Conservation (phyloP, 345 rosid genomes). For the Linum tenue region DNA sequence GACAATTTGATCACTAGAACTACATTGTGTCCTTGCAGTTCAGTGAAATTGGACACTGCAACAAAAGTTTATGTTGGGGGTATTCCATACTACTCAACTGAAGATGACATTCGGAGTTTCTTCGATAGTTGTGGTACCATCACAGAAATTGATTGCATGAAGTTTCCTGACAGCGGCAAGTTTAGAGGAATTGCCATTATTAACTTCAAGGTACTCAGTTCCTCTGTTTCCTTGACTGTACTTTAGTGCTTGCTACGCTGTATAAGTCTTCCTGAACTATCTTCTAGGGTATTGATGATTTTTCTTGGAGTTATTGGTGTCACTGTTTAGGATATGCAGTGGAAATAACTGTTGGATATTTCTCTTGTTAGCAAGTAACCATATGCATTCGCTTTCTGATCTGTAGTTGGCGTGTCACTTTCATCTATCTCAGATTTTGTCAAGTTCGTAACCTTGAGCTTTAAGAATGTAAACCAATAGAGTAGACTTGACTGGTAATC, state of each 20-base stretch:
- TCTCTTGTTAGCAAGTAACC: background rate
- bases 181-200: conserved; percentile 89
- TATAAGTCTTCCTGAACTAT: background rate
- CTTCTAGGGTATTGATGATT: background rate
- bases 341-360: too few relatives aligned
- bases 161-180: conserved; percentile 75
- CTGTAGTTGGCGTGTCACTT: background rate
- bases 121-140: conserved; percentile 78
- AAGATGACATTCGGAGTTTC: conserved; percentile 77
- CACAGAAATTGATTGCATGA: conserved; percentile 69
- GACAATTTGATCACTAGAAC: too few relatives aligned
- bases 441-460: background rate
- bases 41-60: conserved; percentile 34
- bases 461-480: background rate
- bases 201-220: conserved; percentile 43
- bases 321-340: background rate
- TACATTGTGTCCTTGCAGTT: conserved; percentile 34
- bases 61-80: conserved; percentile 78
- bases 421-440: background rate
- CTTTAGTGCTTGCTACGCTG: background rate
- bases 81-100: conserved; percentile 72
- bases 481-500: background rate
- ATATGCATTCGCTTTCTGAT: background rate
- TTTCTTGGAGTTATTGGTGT: too few relatives aligned
- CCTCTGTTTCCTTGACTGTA: background rate